Evolutionary conservation across 2,329 filamentous ascomycete species (phyloP).

Genomic region (Fusarium sp.): DNA sequence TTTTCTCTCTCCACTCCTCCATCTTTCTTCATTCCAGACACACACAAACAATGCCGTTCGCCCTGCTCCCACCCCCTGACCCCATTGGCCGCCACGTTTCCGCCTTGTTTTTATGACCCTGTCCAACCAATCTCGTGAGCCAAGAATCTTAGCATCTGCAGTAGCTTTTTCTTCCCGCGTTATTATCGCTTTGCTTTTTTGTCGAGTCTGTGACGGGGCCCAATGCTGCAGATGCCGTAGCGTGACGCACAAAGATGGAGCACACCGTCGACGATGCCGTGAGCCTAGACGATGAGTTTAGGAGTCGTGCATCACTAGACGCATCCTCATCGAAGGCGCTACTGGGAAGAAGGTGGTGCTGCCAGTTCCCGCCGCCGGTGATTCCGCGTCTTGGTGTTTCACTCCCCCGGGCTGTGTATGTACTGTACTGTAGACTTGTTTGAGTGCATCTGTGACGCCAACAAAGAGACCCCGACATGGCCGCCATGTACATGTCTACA

Average conservation of each 20-base stretch:
- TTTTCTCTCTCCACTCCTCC: constrained; percentile 15
- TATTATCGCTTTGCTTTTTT: constrained; percentile 15
- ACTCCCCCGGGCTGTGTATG: background rate
- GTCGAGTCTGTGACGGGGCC: constrained; percentile 6
- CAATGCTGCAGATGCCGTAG: constrained; percentile 2
- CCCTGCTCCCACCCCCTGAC: constrained; percentile 27
- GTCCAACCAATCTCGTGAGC: constrained; percentile 26
- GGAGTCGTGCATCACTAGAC: constrained; percentile 7
- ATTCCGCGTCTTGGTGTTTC: constrained; percentile 1
- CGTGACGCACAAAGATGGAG: constrained; percentile 2
- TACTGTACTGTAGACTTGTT: background rate
- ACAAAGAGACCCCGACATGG: background rate
- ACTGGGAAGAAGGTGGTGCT: background rate
- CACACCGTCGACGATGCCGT: background rate
- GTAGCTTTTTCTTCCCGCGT: constrained; percentile 4
- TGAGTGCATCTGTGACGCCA: background rate
- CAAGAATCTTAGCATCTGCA: constrained; percentile 5
- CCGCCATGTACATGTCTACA: background rate
- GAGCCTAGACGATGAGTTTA: background rate
- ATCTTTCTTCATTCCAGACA: constrained; percentile 20
- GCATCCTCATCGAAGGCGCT: background rate
- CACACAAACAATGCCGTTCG: constrained; percentile 43
- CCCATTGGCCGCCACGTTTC: constrained; percentile 39
- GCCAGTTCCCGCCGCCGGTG: background rate
- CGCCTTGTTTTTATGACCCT: constrained; percentile 32